Percentiles rank a stretch among this genome's conserved stretches.
Conservation (phyloP, 306 rosid genomes). For the Begonia peltatifolia region DNA sequence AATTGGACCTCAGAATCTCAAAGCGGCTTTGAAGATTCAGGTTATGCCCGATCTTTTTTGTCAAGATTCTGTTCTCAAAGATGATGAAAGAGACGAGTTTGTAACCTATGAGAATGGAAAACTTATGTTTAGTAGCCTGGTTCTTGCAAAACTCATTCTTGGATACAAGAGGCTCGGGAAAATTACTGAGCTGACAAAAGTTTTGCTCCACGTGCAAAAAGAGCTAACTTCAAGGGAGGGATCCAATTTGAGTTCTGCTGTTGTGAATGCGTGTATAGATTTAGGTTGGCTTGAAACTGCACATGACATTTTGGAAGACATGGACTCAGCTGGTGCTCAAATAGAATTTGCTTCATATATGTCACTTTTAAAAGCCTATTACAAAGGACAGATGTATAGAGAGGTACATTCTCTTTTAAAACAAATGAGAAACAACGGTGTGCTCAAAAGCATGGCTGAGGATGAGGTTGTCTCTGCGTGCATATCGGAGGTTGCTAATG, state of each 20-base stretch:
- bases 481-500: conserved; percentile 10
- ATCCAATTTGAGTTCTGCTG: conserved; percentile 38
- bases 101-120: conserved; percentile 38
- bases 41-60: conserved; percentile 47
- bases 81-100: conserved; percentile 46
- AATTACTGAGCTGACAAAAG: conserved; percentile 47
- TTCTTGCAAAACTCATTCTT: conserved; percentile 43
- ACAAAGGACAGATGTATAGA: conserved; percentile 35
- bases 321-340: conserved; percentile 33
- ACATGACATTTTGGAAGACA: conserved; percentile 79
- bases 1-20: conserved; percentile 55
- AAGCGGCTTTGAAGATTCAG: conserved; percentile 39
- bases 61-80: conserved; percentile 53
- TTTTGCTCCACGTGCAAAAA: conserved; percentile 38
- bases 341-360: conserved; percentile 20
- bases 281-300: conserved; percentile 85
- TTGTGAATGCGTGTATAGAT: conserved; percentile 47
- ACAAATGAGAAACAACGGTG: conserved; percentile 38
- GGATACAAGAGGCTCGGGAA: conserved; percentile 35
- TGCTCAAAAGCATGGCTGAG: conserved; percentile 14
- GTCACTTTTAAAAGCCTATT: conserved; percentile 48
- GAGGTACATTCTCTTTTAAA: conserved; percentile 60
- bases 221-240: conserved; percentile 31
- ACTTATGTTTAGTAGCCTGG: conserved; percentile 48
- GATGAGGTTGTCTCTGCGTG: conserved; percentile 20